These are phyloP conservation scores for Hanseniaspora clermontiae DNA, from an alignment of 805 yeast species.

Conservation along the genomic window DNA sequence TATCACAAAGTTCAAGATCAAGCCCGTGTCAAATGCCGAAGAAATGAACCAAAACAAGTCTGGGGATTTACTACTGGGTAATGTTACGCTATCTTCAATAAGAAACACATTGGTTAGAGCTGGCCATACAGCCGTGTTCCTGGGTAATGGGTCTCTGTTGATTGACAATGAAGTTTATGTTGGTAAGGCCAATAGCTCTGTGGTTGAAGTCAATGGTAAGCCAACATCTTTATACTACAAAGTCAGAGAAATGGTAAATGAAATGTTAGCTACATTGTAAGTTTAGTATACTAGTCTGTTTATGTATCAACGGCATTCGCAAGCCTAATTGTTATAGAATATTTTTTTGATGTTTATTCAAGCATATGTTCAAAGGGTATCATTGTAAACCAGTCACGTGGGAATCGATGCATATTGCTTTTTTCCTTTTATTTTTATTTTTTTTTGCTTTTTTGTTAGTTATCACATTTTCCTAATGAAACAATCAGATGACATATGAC, in stretches of 20 bases:
- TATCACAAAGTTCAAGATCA: conserved; percentile 17
- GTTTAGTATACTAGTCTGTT: background rate
- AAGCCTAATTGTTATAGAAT: too few relatives aligned
- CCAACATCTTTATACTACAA: conserved; percentile 64
- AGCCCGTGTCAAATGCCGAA: conserved; percentile 25
- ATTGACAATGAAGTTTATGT: conserved; percentile 68
- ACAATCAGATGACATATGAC: too few relatives aligned
- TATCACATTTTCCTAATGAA: too few relatives aligned
- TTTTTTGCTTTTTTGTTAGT: background rate
- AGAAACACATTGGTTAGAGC: conserved; percentile 45
- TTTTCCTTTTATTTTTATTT: too few relatives aligned
- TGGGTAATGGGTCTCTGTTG: conserved; percentile 85
- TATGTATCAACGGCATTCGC: too few relatives aligned
- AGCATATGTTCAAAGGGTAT: too few relatives aligned
- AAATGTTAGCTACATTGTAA: conserved; percentile 62
- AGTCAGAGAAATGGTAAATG: conserved; percentile 58
- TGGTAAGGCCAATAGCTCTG: conserved; percentile 68
- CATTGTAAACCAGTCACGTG: background rate
- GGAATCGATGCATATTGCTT: background rate
- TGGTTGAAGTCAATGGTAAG: conserved; percentile 73
- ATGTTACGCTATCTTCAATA: conserved; percentile 69
- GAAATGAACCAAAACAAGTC: background rate
- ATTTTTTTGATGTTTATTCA: too few relatives aligned
- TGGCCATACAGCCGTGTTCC: conserved; percentile 70
- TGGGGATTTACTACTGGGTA: conserved; percentile 48